phyloP scores from a whole-genome alignment of 2,329 filamentous ascomycete genomes.

The Penicillium sclerotiorum region DNA sequence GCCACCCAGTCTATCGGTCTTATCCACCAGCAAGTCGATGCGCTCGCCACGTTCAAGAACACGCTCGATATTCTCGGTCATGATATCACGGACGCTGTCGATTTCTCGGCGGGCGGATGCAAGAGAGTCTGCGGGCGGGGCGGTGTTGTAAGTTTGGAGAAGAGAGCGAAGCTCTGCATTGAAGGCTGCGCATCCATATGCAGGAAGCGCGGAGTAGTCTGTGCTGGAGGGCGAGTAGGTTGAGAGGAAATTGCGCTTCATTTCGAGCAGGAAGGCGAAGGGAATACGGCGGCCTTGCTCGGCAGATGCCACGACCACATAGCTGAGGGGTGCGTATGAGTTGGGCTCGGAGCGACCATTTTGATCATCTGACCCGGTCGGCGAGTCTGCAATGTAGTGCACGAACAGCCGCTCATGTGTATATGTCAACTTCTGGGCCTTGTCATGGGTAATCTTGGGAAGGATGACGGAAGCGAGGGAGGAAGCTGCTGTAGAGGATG shows the following conservation, averaged over 20 bases:
- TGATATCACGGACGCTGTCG: constrained; percentile 87
- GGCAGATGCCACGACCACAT: constrained; percentile 83
- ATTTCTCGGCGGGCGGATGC: constrained; percentile 84
- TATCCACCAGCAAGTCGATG: constrained; percentile 91
- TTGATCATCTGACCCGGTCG: constrained; percentile 55
- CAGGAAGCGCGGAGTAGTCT: constrained; percentile 75
- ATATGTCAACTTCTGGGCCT: constrained; percentile 87
- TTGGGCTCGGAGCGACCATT: constrained; percentile 46
- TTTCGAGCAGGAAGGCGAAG: constrained; percentile 88
- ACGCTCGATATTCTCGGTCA: constrained; percentile 93
- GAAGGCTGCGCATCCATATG: constrained; percentile 88
- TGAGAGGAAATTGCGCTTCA: constrained; percentile 82
- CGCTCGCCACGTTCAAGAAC: constrained; percentile 87
- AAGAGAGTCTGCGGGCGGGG: constrained; percentile 77
- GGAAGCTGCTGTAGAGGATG: constrained; percentile 80
- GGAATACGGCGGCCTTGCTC: constrained; percentile 83
- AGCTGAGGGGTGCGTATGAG: constrained; percentile 81
- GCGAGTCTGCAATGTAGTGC: constrained; percentile 89
- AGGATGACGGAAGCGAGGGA: constrained; percentile 91
- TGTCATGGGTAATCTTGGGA: constrained; percentile 83
- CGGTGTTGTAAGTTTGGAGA: constrained; percentile 83
- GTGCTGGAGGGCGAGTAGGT: constrained; percentile 67
- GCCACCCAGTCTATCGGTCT: constrained; percentile 89
- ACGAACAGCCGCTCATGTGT: constrained; percentile 90
- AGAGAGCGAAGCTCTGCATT: constrained; percentile 75